A percentile compares a stretch with the other conserved stretches of the same genome.
Conservation (phyloP, 352 stramenopile genomes). For the Globisporangium recalcitrans region DNA sequence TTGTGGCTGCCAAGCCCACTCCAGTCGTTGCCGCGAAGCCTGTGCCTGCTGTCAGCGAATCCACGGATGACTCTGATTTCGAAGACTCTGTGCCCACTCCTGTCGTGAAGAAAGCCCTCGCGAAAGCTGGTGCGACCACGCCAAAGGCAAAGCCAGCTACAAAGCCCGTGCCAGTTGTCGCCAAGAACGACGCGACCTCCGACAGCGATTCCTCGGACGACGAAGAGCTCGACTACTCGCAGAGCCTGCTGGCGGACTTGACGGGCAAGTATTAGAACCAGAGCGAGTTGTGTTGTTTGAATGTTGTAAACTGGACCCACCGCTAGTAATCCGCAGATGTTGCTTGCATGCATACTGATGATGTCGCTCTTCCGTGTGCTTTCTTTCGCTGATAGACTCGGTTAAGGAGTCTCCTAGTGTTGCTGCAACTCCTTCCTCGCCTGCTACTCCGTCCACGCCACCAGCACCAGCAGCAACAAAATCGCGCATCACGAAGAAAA, state of each 20-base stretch:
- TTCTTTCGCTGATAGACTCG: constrained; percentile 6
- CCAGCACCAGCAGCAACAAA: constrained; percentile 4
- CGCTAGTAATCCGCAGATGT: constrained; percentile 11
- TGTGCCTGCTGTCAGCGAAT: constrained; percentile 11
- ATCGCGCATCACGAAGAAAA: constrained; percentile 4
- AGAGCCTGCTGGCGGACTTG: constrained; percentile 69
- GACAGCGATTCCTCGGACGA: constrained; percentile 49
- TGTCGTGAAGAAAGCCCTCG: constrained; percentile 3
- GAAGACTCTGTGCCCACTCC: constrained; percentile 16
- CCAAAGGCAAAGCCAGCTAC: constrained; percentile 8
- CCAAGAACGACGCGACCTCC: constrained; percentile 11
- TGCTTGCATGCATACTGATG: constrained; percentile 7
- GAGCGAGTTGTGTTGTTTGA: constrained; percentile 7
- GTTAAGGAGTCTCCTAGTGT: constrained; percentile 6
- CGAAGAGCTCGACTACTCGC: constrained; percentile 67
- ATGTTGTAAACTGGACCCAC: constrained; percentile 11
- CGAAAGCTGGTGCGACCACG: not conserved
- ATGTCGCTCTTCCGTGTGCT: constrained; percentile 3
- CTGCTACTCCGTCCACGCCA: not conserved
- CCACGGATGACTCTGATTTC: constrained; percentile 33
- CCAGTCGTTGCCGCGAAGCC: constrained; percentile 4
- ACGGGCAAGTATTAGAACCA: constrained; percentile 42
- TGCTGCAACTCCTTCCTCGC: not conserved
- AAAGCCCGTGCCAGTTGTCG: constrained; percentile 10
- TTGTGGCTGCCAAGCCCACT: constrained; percentile 5